phyloP scores from a whole-genome alignment of 2,329 filamentous ascomycete genomes.

The Fusarium veterinarium region DNA sequence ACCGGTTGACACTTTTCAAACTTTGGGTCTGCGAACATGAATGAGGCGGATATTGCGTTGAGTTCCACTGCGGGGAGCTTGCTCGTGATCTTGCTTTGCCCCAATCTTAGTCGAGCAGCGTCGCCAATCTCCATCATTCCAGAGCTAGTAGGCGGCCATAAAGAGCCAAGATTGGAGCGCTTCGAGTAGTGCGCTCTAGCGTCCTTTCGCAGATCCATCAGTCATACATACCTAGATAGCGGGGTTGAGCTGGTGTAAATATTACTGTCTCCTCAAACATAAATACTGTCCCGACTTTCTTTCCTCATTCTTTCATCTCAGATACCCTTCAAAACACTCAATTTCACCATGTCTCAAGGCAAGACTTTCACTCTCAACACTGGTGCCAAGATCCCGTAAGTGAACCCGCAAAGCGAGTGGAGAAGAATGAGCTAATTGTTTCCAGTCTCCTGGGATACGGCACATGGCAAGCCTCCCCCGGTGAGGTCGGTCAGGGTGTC shows the following conservation, averaged over 20 bases:
- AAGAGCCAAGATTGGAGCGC: neutral
- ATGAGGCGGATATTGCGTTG: neutral
- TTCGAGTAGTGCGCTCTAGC: neutral
- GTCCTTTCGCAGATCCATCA: neutral
- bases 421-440: neutral
- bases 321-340: neutral
- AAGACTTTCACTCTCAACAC: neutral
- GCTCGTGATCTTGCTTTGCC: neutral
- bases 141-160: neutral
- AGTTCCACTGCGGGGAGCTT: neutral
- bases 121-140: too few relatives aligned
- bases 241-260: neutral
- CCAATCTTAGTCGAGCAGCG: too few relatives aligned
- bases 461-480: neutral
- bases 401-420: fast-evolving
- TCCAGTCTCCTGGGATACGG: neutral
- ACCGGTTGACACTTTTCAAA: neutral
- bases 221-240: neutral
- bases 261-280: neutral
- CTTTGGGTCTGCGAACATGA: neutral
- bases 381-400: neutral
- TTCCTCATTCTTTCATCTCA: neutral
- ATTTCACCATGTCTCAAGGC: neutral
- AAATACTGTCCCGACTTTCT: neutral
- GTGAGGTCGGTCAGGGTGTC: neutral